Evolutionary conservation across 805 yeast genomes (phyloP), one percentile per base, ranked within the genome.

Genomic region (Allodekkera sacchari): DNA sequence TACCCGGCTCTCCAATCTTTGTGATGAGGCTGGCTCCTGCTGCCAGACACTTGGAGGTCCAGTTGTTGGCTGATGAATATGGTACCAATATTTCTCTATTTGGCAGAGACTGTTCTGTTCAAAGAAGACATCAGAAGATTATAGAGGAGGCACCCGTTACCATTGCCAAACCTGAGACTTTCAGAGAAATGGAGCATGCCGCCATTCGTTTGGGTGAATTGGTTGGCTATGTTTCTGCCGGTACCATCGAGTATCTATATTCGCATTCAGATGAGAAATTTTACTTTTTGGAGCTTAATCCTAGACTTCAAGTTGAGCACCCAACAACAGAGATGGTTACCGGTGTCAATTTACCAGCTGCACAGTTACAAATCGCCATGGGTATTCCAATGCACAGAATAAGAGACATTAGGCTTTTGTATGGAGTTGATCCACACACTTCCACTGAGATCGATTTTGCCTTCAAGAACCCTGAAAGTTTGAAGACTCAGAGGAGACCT

Each of bases 241-340:
- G 99, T 73, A 92, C 99, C 28, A 97, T 92, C 34, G 99, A 92
- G 63, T 92, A 92, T 63, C 70, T 92, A 48, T 92, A 92, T 58
- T 85, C 96, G 18, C 92, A 87, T 57, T 74, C 83, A 35, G 96
- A 92, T 39, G 88, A 89, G 61, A 85, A 88, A 57, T 92, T 89
- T 57, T 92, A 88, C 70, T 92, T 92, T 61, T 70, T 92, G 57
- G 99, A 92, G 65, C 73, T 92, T 57, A 92, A 92, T 59, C 98
- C 99, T 51, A 83, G 99, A 71, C 71, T 92, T 59, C 99, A 92
- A 69, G 99, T 92, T 38, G 99, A 92, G 71, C 99, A 92, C 71
- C 99, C 99, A 52, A 92, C 98, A 27, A 92, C 98, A 25, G 99
- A 92, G 66, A 92, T 92, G 99, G 98, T 87, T 35, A 81, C 95